phyloP scores from a whole-genome alignment of 208 protist species.

The Acanthamoeba triangularis region DNA sequence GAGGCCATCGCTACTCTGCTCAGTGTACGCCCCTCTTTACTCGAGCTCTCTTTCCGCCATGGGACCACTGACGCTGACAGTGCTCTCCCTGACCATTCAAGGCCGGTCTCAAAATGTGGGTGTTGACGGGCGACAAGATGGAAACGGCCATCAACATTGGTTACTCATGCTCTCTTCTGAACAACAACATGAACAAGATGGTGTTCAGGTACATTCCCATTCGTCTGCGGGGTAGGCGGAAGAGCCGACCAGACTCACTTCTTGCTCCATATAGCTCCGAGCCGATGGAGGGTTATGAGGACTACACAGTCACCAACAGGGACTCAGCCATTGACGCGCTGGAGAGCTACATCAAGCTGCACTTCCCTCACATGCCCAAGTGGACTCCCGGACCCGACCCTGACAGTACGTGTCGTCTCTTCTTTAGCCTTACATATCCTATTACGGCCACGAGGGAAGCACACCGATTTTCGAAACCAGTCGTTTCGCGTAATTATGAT shows the following conservation, averaged over 20 bases:
- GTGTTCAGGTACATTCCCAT: conserved; percentile 9
- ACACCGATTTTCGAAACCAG: not conserved
- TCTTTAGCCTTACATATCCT: not conserved
- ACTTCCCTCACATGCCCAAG: conserved; percentile 46
- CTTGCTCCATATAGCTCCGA: conserved; percentile 17
- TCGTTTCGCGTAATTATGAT: not conserved
- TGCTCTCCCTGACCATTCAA: conserved; percentile 84
- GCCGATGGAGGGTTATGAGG: conserved; percentile 49
- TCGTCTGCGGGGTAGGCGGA: not conserved
- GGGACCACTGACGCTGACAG: not conserved
- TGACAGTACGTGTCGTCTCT: conserved; percentile 19
- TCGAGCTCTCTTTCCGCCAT: not conserved
- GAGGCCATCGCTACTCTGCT: conserved; percentile 92
- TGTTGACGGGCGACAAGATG: conserved; percentile 98
- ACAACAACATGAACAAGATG: conserved; percentile 48
- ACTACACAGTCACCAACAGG: conserved; percentile 60
- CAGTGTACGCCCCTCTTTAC: not conserved
- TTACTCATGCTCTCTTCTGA: conserved; percentile 62
- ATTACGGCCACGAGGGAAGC: not conserved
- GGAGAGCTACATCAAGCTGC: conserved; percentile 18
- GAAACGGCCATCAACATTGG: conserved; percentile 91
- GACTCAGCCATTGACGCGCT: conserved; percentile 20
- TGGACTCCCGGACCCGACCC: conserved; percentile 34
- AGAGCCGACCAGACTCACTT: not conserved
- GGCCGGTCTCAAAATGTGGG: conserved; percentile 95